Evolutionary conservation across 2,329 filamentous ascomycete genomes (phyloP), one percentile per base, ranked within the genome.

Genomic region (Lojkania enalia): DNA sequence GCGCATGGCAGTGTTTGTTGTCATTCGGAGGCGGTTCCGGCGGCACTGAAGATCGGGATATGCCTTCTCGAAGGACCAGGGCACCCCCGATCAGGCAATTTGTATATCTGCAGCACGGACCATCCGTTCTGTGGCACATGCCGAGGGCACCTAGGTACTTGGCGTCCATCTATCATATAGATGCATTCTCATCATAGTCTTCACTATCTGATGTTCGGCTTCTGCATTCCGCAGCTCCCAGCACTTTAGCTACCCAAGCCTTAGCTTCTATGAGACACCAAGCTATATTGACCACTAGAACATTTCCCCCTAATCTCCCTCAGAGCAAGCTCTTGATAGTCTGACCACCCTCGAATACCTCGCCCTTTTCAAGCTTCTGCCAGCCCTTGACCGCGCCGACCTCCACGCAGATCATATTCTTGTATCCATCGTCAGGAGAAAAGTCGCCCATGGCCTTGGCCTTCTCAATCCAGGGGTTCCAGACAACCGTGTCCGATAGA

Each of bases 401-500:
- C 77, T 99, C 94, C 39, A 97, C 82, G 66, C 94, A 97, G 32
- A 99, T 76, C 89, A 97, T 96, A 47, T 90, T 83, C 77, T 89
- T 89, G 77, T 86, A 97, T 27, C 88, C 94, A 42, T 91, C 87
- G 64, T 95, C 87, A 38, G 94, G 94, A 46, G 80, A 81, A 67
- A 97, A 96, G 71, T 99, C 94, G 40, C 77, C 84, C 74, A 96
- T 95, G 4, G 79, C 79, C 58, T 84, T 82, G 1, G 88, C 84
- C 76, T 95, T 95, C 52, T 91, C 88, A 30, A 80, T 78, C 90
- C 92, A 96, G 1, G 94, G 94, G 72, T 99, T 99, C 94, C 94
- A 99, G 20, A 97, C 87, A 1, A 96, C 92, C 13, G 94, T 85
- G 57, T 97, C 89, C 51, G 82, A 81, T 55, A 99, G 79, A 55